These are phyloP conservation scores for Bipolaris victoriae DNA, from an alignment of 2,329 filamentous ascomycete genomes.

Conservation along the genomic window DNA sequence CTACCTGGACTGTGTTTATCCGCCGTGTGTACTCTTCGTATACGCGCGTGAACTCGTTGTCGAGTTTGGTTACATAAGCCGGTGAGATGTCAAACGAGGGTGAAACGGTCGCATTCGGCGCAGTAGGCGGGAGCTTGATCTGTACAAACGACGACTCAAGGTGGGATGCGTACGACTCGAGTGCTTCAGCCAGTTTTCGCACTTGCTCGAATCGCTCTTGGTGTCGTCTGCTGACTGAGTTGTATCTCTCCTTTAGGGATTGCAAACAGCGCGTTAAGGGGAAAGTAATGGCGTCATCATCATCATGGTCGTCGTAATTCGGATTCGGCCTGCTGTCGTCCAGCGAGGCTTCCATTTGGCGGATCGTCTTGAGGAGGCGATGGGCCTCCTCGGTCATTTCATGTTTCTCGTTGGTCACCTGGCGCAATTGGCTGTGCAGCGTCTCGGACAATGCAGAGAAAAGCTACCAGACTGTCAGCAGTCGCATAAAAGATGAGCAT, in stretches of 20 bases:
- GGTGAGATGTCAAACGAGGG: conserved; percentile 91
- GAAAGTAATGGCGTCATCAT: conserved; percentile 74
- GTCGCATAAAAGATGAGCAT: neutral
- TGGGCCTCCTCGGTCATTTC: conserved; percentile 89
- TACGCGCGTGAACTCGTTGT: conserved; percentile 89
- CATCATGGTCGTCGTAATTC: conserved; percentile 70
- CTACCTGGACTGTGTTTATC: conserved; percentile 73
- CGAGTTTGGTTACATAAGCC: conserved; percentile 82
- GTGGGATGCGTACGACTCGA: conserved; percentile 95
- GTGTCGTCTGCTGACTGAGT: conserved; percentile 79
- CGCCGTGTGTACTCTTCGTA: conserved; percentile 96
- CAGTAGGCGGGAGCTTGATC: conserved; percentile 82
- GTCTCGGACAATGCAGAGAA: conserved; percentile 92
- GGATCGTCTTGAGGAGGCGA: conserved; percentile 81
- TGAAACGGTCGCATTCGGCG: conserved; percentile 75
- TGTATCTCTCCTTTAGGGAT: conserved; percentile 83
- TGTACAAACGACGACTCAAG: conserved; percentile 88
- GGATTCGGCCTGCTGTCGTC: conserved; percentile 73
- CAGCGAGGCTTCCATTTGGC: conserved; percentile 90
- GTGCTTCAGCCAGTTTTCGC: conserved; percentile 90
- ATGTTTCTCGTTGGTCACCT: conserved; percentile 87
- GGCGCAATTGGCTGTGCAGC: conserved; percentile 84
- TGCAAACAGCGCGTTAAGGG: conserved; percentile 82
- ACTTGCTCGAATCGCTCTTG: conserved; percentile 94
- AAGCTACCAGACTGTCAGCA: conserved; percentile 62